Conservation (phyloP, 1,284 basidiomycete species). For the Inonotus obliquus region DNA sequence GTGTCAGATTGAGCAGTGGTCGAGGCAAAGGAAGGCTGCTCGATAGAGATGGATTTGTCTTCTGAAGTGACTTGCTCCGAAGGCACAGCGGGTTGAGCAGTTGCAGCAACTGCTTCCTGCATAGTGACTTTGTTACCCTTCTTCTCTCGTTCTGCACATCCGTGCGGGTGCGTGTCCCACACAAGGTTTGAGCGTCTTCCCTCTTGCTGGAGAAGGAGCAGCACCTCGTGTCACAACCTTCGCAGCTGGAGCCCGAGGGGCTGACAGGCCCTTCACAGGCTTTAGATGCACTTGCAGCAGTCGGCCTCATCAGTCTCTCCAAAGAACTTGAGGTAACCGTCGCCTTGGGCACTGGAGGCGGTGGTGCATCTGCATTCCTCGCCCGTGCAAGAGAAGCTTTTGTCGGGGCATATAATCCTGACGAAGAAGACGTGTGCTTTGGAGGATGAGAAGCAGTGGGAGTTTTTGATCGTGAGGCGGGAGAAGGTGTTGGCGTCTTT, state of each 20-base stretch:
- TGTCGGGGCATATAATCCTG: conserved; percentile 68
- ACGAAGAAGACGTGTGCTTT: conserved; percentile 22
- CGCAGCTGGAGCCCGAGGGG: conserved; percentile 22
- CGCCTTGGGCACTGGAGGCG: conserved; percentile 47
- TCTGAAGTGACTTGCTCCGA: not conserved
- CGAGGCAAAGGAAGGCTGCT: conserved; percentile 7
- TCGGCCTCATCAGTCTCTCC: conserved; percentile 69
- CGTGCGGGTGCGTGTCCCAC: conserved; percentile 19
- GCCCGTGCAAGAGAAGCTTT: conserved; percentile 70
- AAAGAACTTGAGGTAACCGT: conserved; percentile 42
- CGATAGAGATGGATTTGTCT: not conserved
- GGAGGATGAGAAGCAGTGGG: conserved; percentile 11
- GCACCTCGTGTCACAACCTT: conserved; percentile 14
- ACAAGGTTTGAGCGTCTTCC: conserved; percentile 25
- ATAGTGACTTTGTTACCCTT: conserved; percentile 6
- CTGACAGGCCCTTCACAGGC: conserved; percentile 28
- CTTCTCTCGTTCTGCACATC: conserved; percentile 19
- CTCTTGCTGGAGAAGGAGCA: conserved; percentile 19
- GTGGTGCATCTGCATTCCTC: conserved; percentile 44
- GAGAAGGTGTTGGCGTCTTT: conserved; percentile 35
- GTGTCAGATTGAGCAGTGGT: not conserved
- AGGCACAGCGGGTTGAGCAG: not conserved
- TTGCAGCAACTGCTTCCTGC: not conserved
- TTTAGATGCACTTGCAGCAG: conserved; percentile 65
- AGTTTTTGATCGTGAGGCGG: conserved; percentile 25